Evolutionary conservation across 2,329 filamentous ascomycete genomes (phyloP).

Genomic region (Ophiostoma novo-ulmi): DNA sequence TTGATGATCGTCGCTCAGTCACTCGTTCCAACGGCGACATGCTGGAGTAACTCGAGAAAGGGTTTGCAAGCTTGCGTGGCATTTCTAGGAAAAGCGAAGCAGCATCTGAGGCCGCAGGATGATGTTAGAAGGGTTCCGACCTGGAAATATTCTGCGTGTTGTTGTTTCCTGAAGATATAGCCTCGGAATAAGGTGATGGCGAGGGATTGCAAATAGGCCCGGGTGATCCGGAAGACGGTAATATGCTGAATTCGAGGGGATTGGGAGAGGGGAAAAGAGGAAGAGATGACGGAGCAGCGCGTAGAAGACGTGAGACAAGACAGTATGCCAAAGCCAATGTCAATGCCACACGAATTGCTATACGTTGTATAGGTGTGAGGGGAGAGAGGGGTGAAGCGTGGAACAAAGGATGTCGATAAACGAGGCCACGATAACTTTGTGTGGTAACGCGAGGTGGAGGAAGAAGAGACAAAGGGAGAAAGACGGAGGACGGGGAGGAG

Average conservation of each 20-base stretch:
- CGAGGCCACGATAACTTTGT: not conserved
- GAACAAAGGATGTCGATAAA: constrained; percentile 7
- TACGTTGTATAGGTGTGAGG: not conserved
- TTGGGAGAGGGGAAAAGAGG: not conserved
- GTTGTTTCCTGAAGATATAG: not conserved
- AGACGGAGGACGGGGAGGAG: not conserved
- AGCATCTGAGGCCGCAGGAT: constrained; percentile 18
- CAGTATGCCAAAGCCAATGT: not conserved
- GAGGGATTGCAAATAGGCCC: not conserved
- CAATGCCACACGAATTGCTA: not conserved
- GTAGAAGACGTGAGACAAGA: constrained; percentile 12
- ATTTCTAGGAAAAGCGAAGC: constrained; percentile 39
- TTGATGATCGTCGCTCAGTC: constrained; percentile 54
- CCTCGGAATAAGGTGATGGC: not conserved
- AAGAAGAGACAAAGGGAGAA: not conserved
- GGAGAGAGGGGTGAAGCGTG: not conserved
- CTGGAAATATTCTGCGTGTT: not conserved
- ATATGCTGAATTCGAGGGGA: constrained; percentile 8
- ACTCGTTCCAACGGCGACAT: constrained; percentile 47
- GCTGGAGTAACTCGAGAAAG: constrained; percentile 48
- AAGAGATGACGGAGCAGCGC: not conserved
- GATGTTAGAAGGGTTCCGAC: not conserved
- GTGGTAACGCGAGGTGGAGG: constrained; percentile 2
- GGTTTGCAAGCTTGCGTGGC: constrained; percentile 56
- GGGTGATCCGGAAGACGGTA: not conserved